These are phyloP conservation scores for Sclerotinia minor DNA, from an alignment of 2,329 filamentous ascomycete species.

Conservation along the genomic window DNA sequence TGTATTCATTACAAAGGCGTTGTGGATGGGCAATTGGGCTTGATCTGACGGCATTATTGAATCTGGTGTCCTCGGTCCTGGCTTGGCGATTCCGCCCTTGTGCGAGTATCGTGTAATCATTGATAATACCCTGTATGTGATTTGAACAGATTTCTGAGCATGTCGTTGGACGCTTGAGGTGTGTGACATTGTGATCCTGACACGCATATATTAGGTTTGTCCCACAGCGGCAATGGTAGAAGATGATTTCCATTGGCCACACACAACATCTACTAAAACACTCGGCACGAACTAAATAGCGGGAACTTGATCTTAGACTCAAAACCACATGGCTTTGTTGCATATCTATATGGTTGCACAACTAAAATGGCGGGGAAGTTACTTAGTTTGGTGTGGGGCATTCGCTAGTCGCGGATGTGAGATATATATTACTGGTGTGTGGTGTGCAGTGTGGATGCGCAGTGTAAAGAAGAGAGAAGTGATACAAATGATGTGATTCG, in stretches of 20 bases:
- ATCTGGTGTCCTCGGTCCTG: conserved; percentile 15
- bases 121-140: conserved; percentile 22
- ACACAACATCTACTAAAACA: not conserved
- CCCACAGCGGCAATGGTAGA: too few relatives aligned
- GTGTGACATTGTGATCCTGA: conserved; percentile 5
- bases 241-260: not conserved
- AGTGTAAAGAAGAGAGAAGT: not conserved
- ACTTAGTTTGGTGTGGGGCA: not conserved
- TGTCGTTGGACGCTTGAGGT: not conserved
- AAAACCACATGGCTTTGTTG: not conserved
- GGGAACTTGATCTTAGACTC: conserved; percentile 11
- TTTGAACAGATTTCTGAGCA: not conserved
- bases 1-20: conserved; percentile 19
- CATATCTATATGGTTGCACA: not conserved
- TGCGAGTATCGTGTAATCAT: conserved; percentile 15
- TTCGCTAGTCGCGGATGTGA: not conserved
- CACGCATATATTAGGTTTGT: not conserved
- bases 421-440: not conserved
- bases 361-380: not conserved
- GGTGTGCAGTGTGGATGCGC: not conserved
- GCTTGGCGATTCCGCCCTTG: not conserved
- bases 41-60: not conserved
- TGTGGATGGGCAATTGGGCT: conserved; percentile 12
- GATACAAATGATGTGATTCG: not conserved
- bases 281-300: not conserved